Percentiles rank a stretch among this genome's conserved stretches.
Evolutionary conservation across 202 grass and related monocot genomes (phyloP).

Genomic region (Eragrostis tef): DNA sequence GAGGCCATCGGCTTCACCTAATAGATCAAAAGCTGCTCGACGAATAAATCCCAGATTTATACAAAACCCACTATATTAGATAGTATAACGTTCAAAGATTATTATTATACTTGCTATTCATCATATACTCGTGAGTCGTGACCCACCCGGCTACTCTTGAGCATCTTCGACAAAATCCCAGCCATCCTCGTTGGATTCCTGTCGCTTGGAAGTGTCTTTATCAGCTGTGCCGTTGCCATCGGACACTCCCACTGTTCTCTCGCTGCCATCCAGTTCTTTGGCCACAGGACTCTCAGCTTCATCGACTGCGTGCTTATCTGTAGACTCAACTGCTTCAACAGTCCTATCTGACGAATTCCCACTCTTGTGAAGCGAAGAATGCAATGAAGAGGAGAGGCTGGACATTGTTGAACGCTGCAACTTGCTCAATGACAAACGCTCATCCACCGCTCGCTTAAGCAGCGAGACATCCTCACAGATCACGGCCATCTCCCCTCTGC

Average conservation of each 20-base stretch:
- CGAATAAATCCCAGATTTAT: neutral
- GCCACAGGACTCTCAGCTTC: slow-evolving; percentile 14
- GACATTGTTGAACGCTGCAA: slow-evolving; percentile 59
- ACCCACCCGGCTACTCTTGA: neutral
- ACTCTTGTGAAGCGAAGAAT: slow-evolving; percentile 63
- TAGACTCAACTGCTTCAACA: slow-evolving; percentile 32
- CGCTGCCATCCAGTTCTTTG: slow-evolving; percentile 6
- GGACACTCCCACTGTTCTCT: slow-evolving; percentile 12
- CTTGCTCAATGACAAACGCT: slow-evolving; percentile 54
- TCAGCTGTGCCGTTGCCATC: neutral
- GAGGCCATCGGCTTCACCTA: neutral
- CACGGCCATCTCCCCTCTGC: slow-evolving; percentile 79
- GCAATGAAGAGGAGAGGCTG: slow-evolving; percentile 61
- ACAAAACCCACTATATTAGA: slow-evolving; percentile 13
- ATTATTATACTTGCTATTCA: slow-evolving; percentile 34
- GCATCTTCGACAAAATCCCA: slow-evolving; percentile 55
- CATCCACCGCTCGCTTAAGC: slow-evolving; percentile 81
- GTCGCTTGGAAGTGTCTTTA: neutral
- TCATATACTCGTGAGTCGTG: neutral
- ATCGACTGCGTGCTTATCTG: slow-evolving; percentile 29
- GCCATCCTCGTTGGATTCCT: slow-evolving; percentile 42
- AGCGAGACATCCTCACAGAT: slow-evolving; percentile 70
- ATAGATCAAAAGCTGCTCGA: neutral
- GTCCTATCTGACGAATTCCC: slow-evolving; percentile 37
- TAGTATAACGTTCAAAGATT: neutral